These are phyloP conservation scores for Collybia mongolica DNA, from an alignment of 768 basidiomycete genomes.

Conservation along the genomic window DNA sequence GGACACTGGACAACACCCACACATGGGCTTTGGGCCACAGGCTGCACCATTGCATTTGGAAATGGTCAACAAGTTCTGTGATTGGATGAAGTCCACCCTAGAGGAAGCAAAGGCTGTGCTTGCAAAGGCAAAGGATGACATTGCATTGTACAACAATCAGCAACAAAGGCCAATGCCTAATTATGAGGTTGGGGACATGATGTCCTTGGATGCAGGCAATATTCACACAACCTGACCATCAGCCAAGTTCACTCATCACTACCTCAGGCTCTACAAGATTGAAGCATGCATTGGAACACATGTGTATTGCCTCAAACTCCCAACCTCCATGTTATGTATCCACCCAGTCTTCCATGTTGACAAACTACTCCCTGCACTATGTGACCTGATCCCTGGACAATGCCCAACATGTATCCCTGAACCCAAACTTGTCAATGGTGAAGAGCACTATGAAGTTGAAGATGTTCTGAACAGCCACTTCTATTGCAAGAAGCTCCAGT, in stretches of 20 bases:
- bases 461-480: slow-evolving; percentile 8
- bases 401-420: slow-evolving; percentile 2
- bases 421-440: slow-evolving; percentile 2
- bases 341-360: slow-evolving; percentile 15
- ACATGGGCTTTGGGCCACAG: slow-evolving; percentile 8
- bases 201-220: slow-evolving; percentile 11
- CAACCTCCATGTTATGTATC: slow-evolving; percentile 7
- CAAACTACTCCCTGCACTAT: slow-evolving; percentile 1
- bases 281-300: neutral
- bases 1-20: slow-evolving; percentile 8
- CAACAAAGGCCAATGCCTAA: slow-evolving; percentile 1
- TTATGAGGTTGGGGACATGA: slow-evolving; percentile 11
- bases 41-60: neutral
- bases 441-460: slow-evolving; percentile 12
- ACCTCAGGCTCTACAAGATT: neutral
- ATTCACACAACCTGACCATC: slow-evolving; percentile 7
- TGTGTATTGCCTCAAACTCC: slow-evolving; percentile 15
- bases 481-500: slow-evolving; percentile 6
- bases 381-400: slow-evolving; percentile 5
- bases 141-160: slow-evolving; percentile 13
- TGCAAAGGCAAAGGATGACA: slow-evolving; percentile 14
- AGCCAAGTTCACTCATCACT: neutral
- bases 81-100: slow-evolving; percentile 5
- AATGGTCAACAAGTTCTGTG: slow-evolving; percentile 6
- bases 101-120: slow-evolving; percentile 15